Conservation (phyloP, 2,329 filamentous ascomycete genomes). For the Xylariaceae sp. region DNA sequence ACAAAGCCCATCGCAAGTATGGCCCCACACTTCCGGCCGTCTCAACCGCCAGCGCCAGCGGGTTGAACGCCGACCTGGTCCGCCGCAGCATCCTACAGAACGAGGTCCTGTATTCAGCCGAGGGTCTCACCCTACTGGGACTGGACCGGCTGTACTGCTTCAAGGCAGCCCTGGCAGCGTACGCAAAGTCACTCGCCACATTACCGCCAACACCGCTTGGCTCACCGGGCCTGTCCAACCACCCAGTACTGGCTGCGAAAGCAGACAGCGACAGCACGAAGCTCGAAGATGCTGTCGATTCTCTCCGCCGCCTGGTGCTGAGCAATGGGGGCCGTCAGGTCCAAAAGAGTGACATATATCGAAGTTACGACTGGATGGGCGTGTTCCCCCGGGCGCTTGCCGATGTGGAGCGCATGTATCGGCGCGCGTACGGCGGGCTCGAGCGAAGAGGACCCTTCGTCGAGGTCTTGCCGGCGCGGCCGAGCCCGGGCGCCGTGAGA, state of each 20-base stretch:
- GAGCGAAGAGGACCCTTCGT: conserved; percentile 43
- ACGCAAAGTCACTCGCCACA: conserved; percentile 37
- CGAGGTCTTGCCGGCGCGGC: conserved; percentile 4
- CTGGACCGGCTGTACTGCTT: conserved; percentile 62
- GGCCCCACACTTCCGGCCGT: conserved; percentile 35
- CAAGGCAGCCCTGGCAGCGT: conserved; percentile 55
- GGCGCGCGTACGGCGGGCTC: conserved; percentile 49
- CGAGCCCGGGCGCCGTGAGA: not conserved
- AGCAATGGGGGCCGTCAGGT: conserved; percentile 47
- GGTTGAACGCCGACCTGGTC: conserved; percentile 48
- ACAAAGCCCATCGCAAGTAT: conserved; percentile 46
- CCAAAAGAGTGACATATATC: conserved; percentile 45
- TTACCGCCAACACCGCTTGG: conserved; percentile 13
- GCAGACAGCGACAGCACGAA: conserved; percentile 22
- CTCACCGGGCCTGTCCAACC: conserved; percentile 25
- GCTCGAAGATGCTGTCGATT: conserved; percentile 59
- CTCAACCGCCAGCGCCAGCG: conserved; percentile 37
- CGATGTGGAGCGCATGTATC: conserved; percentile 55
- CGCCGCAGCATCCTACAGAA: conserved; percentile 55
- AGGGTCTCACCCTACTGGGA: conserved; percentile 55
- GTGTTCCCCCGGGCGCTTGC: conserved; percentile 43
- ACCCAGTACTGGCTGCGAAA: conserved; percentile 9
- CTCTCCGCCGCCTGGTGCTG: conserved; percentile 57
- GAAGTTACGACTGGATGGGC: conserved; percentile 55
- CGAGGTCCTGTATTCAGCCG: conserved; percentile 55